Percentiles rank a stretch among this genome's conserved stretches.
Conservation (phyloP, 2,329 filamentous ascomycete genomes). For the Fonsecaea pedrosoi region DNA sequence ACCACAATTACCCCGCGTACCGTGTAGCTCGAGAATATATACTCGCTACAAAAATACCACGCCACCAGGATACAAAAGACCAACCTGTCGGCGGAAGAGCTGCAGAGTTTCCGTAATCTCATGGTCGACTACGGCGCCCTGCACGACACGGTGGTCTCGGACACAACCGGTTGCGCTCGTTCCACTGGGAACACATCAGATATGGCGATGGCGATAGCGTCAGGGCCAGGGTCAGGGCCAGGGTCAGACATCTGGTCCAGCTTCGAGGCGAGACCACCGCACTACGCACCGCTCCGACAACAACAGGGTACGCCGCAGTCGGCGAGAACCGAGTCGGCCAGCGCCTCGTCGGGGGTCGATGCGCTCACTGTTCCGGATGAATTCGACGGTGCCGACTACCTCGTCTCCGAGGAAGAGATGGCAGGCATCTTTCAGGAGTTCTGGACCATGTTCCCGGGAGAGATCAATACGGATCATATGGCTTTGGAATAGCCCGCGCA, state of each 20-base stretch:
- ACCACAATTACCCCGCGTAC: too few species aligned
- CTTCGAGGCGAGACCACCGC: not conserved
- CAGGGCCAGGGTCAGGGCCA: not conserved
- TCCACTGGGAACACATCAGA: not conserved
- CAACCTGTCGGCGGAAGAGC: not conserved
- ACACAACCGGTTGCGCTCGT: not conserved
- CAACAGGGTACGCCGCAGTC: not conserved
- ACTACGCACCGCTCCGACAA: not conserved
- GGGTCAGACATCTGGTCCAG: not conserved
- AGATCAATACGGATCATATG: not conserved
- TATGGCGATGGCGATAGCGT: too few species aligned
- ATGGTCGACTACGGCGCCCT: slow-evolving; percentile 5
- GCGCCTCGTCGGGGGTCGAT: not conserved
- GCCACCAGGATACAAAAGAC: not conserved
- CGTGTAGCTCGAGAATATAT: not conserved
- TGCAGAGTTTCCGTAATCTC: not conserved
- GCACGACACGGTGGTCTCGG: not conserved
- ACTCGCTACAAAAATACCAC: not conserved
- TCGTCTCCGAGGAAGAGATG: slow-evolving; percentile 2
- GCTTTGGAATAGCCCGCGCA: not conserved
- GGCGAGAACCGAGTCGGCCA: not conserved
- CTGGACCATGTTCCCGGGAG: not conserved
- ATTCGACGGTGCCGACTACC: not conserved
- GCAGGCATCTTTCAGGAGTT: slow-evolving; percentile 1
- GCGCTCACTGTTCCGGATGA: not conserved